These are phyloP conservation scores for Tuber magnatum DNA, from an alignment of 495 filamentous ascomycete genomes.

Conservation along the genomic window DNA sequence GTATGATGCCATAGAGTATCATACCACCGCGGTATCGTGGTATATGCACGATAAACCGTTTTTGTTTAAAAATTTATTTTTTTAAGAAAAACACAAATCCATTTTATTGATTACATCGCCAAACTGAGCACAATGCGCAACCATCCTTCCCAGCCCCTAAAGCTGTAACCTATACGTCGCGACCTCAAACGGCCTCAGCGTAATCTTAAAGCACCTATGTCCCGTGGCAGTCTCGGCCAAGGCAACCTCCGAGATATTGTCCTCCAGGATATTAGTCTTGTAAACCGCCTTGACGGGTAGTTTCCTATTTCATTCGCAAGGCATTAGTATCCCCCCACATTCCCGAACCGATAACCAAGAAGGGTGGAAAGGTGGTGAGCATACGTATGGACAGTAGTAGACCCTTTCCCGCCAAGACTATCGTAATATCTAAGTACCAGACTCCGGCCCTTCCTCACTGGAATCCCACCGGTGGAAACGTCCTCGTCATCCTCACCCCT, in stretches of 20 bases:
- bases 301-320: slow-evolving; percentile 18
- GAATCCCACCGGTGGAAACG: slow-evolving; percentile 63
- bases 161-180: slow-evolving; percentile 74
- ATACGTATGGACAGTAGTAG: slow-evolving; percentile 56
- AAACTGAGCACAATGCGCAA: neutral
- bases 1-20: neutral
- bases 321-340: slow-evolving; percentile 11
- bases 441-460: slow-evolving; percentile 62
- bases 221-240: slow-evolving; percentile 45
- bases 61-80: no score
- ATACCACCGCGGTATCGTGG: neutral
- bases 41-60: neutral
- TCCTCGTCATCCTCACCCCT: slow-evolving; percentile 93
- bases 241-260: slow-evolving; percentile 55
- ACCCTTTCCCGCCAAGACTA: slow-evolving; percentile 73
- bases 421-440: slow-evolving; percentile 83
- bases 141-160: slow-evolving; percentile 29
- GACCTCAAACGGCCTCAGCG: slow-evolving; percentile 81
- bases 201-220: slow-evolving; percentile 53
- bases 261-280: slow-evolving; percentile 74
- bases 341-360: neutral
- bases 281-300: slow-evolving; percentile 66
- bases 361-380: neutral
- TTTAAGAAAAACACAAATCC: neutral
- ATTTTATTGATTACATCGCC: neutral